Conservation (phyloP, 2,329 filamentous ascomycete genomes). For the Aspergillus tamarii region DNA sequence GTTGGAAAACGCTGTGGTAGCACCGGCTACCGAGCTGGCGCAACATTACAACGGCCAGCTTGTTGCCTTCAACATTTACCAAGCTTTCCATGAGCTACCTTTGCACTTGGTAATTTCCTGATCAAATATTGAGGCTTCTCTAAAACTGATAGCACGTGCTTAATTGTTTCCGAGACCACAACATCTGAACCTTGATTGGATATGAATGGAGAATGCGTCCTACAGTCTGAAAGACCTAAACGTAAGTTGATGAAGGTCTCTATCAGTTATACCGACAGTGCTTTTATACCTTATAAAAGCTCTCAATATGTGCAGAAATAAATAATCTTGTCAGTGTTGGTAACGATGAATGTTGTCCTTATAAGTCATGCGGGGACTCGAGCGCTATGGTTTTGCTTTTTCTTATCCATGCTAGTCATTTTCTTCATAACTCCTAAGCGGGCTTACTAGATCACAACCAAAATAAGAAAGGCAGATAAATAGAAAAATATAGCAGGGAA, state of each 20-base stretch:
- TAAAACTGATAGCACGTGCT: background rate
- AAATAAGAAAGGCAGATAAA: background rate
- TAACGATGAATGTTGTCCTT: background rate
- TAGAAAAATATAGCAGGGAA: background rate
- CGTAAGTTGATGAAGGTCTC: background rate
- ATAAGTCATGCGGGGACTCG: too few species aligned
- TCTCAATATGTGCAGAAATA: background rate
- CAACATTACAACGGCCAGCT: background rate
- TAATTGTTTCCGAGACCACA: background rate
- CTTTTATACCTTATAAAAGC: background rate
- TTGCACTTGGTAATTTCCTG: background rate
- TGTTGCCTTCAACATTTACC: background rate
- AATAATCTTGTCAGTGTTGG: background rate
- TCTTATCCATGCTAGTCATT: background rate
- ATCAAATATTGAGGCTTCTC: background rate
- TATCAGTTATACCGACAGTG: background rate
- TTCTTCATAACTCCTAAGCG: background rate
- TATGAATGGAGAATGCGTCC: background rate
- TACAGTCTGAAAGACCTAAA: background rate
- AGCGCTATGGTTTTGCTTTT: background rate
- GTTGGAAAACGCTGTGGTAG: background rate
- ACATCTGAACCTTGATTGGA: background rate
- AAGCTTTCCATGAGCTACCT: background rate
- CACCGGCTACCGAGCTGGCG: background rate
- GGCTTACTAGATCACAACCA: too few species aligned